phyloP scores from a whole-genome alignment of 2,329 filamentous ascomycete species.

The Exophiala xenobiotica region DNA sequence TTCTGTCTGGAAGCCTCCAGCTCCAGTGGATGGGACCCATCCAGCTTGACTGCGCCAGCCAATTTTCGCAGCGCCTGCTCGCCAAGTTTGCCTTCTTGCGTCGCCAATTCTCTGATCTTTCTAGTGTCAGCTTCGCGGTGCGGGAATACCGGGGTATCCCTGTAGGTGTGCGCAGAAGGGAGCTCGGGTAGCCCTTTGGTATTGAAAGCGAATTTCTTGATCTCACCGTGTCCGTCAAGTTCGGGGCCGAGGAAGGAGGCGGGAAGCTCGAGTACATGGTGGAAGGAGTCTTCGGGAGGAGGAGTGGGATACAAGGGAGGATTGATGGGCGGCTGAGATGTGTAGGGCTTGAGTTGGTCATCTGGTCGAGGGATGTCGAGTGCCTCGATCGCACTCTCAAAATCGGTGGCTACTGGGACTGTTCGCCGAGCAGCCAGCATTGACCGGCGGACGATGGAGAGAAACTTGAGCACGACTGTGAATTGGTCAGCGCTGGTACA shows the following conservation, averaged over 20 bases:
- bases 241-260: conserved; percentile 52
- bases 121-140: conserved; percentile 60
- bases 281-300: conserved; percentile 41
- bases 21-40: conserved; percentile 42
- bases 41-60: conserved; percentile 49
- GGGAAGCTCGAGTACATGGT: conserved; percentile 34
- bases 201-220: conserved; percentile 53
- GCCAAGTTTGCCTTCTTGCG: conserved; percentile 63
- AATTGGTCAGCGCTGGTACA: conserved; percentile 26
- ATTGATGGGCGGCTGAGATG: conserved; percentile 35
- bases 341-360: conserved; percentile 28
- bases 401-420: conserved; percentile 59
- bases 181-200: conserved; percentile 61
- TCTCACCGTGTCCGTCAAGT: conserved; percentile 49
- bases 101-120: conserved; percentile 61
- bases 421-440: conserved; percentile 59
- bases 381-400: conserved; percentile 52
- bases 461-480: conserved; percentile 49
- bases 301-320: conserved; percentile 40
- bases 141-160: conserved; percentile 58
- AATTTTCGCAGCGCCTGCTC: conserved; percentile 65
- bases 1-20: conserved; percentile 37
- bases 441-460: conserved; percentile 54
- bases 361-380: conserved; percentile 36
- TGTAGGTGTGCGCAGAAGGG: conserved; percentile 65